Evolutionary conservation across 2,329 filamentous ascomycete species (phyloP), one percentile per base, ranked within the genome.

Genomic region (Metarhizium sp.): DNA sequence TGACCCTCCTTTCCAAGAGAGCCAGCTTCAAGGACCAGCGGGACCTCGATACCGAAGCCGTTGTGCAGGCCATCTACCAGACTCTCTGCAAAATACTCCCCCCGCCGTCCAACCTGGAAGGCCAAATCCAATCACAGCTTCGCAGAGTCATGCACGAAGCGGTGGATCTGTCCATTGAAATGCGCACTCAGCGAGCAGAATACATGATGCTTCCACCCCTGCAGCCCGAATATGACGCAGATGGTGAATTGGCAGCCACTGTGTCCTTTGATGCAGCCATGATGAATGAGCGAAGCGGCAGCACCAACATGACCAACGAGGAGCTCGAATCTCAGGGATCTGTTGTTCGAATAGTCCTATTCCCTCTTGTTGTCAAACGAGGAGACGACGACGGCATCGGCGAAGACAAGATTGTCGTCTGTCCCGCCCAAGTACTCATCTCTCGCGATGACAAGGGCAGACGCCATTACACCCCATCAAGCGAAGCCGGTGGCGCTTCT

Each of bases 191-290:
- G 70, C 85, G 90, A 57, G 91, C 94, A 42, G 94, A 97, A 75
- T 99, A 96, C 75, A 94, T 96, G 76, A 99, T 99, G 92, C 84
- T 97, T 18, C 92, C 94, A 32, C 94, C 94, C 4, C 78, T 96
- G 55, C 90, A 94, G 70, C 94, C 94, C 25, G 91, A 96, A 70
- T 97, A 96, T 71, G 92, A 97, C 71, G 87, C 85, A 63, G 90
- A 94, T 59, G 94, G 94, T 63, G 92, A 97, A 66, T 81, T 99
- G 8, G 80, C 86, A 16, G 87, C 89, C 54, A 92, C 92, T 55
- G 90, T 97, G 10, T 80, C 84, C 57, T 99, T 99, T 81, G 96
- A 96, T 66, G 88, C 92, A 1, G 82, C 87, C 36, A 82, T 96
- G 65, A 97, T 99, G 92, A 95, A 94, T 66, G 92, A 96, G 74